Conservation (phyloP, 768 basidiomycete genomes). For the Dioszegia crocea region DNA sequence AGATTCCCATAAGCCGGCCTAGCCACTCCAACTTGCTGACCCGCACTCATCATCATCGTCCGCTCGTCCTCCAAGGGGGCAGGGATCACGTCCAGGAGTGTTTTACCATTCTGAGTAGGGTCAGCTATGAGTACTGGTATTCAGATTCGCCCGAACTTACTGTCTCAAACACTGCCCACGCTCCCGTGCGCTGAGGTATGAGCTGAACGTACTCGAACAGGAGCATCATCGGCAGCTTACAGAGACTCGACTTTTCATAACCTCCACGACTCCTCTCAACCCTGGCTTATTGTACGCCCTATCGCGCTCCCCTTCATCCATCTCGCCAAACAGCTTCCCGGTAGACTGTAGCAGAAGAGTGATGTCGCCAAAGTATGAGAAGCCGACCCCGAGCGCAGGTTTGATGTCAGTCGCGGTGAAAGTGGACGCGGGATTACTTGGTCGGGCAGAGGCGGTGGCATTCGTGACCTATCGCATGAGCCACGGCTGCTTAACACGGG, state of each 20-base stretch:
- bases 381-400: conserved; percentile 39
- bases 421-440: conserved; percentile 29
- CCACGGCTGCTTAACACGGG: too few relatives aligned
- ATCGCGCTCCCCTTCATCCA: conserved; percentile 38
- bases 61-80: conserved; percentile 35
- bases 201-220: conserved; percentile 1
- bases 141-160: conserved; percentile 10
- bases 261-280: conserved; percentile 42
- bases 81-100: conserved; percentile 26
- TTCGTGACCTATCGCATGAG: conserved; percentile 28
- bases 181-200: conserved; percentile 20
- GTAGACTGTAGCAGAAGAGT: conserved; percentile 43
- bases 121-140: background rate
- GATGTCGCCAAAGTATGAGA: conserved; percentile 39
- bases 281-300: conserved; percentile 26
- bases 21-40: conserved; percentile 18
- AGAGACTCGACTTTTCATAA: conserved; percentile 39
- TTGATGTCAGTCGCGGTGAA: conserved; percentile 42
- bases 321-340: conserved; percentile 37
- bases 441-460: conserved; percentile 24
- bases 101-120: conserved; percentile 27
- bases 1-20: conserved; percentile 25
- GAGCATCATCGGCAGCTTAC: conserved; percentile 19
- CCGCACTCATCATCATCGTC: conserved; percentile 28
- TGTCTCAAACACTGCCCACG: conserved; percentile 41